phyloP scores from a whole-genome alignment of 371 early-diverging fungal genomes.

The Mucor lusitanicus region DNA sequence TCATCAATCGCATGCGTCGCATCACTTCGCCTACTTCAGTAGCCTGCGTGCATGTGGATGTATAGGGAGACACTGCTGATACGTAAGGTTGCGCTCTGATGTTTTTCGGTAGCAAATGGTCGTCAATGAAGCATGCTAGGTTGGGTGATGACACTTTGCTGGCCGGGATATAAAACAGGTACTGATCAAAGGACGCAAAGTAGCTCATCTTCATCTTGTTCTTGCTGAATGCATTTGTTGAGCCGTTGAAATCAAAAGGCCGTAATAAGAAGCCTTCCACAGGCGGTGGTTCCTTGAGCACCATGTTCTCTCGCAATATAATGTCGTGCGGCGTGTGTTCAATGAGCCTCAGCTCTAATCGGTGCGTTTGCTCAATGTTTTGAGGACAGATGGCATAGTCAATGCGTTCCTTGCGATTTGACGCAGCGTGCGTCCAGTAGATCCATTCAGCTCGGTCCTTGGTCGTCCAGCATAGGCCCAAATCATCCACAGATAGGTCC shows the following conservation, averaged over 20 bases:
- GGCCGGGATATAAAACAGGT: slow-evolving; percentile 43
- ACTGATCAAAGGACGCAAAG: slow-evolving; percentile 57
- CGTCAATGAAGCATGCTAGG: slow-evolving; percentile 4
- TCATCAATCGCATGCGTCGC: slow-evolving; percentile 50
- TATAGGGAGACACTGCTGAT: slow-evolving; percentile 19
- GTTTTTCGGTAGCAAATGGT: slow-evolving; percentile 1
- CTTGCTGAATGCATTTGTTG: neutral
- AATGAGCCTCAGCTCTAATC: slow-evolving; percentile 51
- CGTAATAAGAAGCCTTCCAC: slow-evolving; percentile 56
- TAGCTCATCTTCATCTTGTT: slow-evolving; percentile 35
- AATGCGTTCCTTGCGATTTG: slow-evolving; percentile 10
- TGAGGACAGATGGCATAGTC: slow-evolving; percentile 45
- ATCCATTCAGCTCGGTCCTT: slow-evolving; percentile 64
- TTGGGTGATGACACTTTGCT: slow-evolving; percentile 28
- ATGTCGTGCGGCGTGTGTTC: slow-evolving; percentile 56
- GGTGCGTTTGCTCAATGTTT: slow-evolving; percentile 58
- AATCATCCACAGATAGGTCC: slow-evolving; percentile 22
- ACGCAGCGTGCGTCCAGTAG: slow-evolving; percentile 35
- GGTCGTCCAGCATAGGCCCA: slow-evolving; percentile 60
- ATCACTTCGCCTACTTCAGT: slow-evolving; percentile 27
- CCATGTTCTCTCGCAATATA: slow-evolving; percentile 20
- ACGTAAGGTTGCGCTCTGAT: slow-evolving; percentile 4
- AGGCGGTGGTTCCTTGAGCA: slow-evolving; percentile 54
- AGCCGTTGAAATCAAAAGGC: slow-evolving; percentile 49
- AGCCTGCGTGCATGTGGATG: neutral